Base-by-base conservation (phyloP, 345 rosid genomes). In the Salix purpurea region DNA sequence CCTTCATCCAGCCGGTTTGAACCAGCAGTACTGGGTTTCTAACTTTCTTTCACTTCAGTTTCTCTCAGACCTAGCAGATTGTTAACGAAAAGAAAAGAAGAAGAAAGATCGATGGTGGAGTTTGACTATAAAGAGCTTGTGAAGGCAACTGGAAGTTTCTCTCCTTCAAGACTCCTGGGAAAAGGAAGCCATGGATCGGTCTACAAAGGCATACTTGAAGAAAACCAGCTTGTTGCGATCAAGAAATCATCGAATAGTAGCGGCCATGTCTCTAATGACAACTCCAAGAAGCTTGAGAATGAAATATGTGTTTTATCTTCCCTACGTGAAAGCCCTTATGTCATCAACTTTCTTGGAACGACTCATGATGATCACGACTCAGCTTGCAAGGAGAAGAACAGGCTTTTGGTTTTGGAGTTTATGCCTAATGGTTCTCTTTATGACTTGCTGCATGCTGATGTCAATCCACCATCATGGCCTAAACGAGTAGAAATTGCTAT, bases 111-210 rank as follows among this genome's bases (percentile, higher is more conserved):
- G 44, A 83, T 72, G 78, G 77, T 75, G 37, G 84, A 79, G 52
- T 89, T 89, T 81, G 87, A 87, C 76, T 85, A 85, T 76, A 77
- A 89, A 65, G 82, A 90, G 61, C 84, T 91, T 30, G 88, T 84
- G 5, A 77, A 74, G 75, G 90, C 91, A 52, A 88, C 95, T 0
- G 76, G 83, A 44, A 72, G 76, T 32, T 93, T 93, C 88, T 90
- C 90, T 61, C 84, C 85, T 0, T 84, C 90, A 0, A 83, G 68
- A 1, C 88, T 93, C 69, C 64, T 93, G 6, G 97, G 97, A 11
- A 91, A 83, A 87, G 96, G 97, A 40, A 93, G 97, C 82, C 97
- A 93, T 61, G 96, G 96, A 32, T 84, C 86, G 2, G 84, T 93
- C 26, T 90, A 86, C 56, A 76, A 79, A 80, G 94, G 78, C 2